phyloP scores from a whole-genome alignment of 1,139 yeast genomes.

The Debaryomyces psychrophilus region DNA sequence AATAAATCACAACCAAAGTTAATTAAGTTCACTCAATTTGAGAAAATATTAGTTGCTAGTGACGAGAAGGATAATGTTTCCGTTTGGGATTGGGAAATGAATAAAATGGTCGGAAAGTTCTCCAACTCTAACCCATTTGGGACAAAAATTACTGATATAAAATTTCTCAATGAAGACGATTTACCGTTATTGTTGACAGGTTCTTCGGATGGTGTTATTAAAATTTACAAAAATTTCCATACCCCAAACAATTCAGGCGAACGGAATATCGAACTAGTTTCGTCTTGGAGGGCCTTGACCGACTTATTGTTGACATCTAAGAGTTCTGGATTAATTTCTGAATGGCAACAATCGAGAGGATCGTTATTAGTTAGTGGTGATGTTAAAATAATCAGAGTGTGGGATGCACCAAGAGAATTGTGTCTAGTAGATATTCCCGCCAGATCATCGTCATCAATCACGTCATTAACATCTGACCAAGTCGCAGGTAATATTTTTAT shows the following conservation, averaged over 20 bases:
- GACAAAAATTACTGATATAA: conserved; percentile 83
- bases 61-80: conserved; percentile 85
- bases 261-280: conserved; percentile 58
- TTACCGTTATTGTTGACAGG: conserved; percentile 83
- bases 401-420: conserved; percentile 97
- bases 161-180: conserved; percentile 90
- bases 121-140: conserved; percentile 87
- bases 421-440: conserved; percentile 90
- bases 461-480: conserved; percentile 91
- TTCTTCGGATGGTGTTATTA: conserved; percentile 90
- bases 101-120: conserved; percentile 62
- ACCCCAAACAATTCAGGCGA: conserved; percentile 37
- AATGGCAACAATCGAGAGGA: conserved; percentile 98
- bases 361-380: conserved; percentile 92
- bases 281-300: conserved; percentile 93
- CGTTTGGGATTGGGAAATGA: conserved; percentile 86
- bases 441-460: conserved; percentile 84
- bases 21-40: conserved; percentile 86
- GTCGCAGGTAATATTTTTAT: conserved; percentile 90
- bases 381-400: conserved; percentile 83
- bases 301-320: conserved; percentile 81
- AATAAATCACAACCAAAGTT: conserved; percentile 80
- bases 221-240: conserved; percentile 80
- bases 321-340: conserved; percentile 82
- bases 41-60: conserved; percentile 75